Evolutionary conservation across 805 yeast genomes (phyloP), one percentile per base, ranked within the genome.

Genomic region (Nakazawaea ernobii): DNA sequence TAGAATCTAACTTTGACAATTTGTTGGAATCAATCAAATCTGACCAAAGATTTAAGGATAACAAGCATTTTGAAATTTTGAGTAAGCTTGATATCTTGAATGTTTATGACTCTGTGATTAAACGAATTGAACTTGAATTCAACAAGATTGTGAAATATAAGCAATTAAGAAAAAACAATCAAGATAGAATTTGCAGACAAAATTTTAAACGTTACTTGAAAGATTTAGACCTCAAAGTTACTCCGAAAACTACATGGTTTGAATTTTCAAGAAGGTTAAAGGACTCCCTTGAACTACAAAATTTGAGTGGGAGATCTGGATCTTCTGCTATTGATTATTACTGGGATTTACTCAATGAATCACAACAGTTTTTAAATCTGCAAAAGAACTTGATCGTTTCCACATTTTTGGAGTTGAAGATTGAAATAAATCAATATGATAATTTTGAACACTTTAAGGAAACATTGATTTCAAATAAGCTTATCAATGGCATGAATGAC

Each of bases 311-410:
- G 0, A 73, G 90, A 46, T 70, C 76, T 39, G 96, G 96, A 0
- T 88, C 96, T 0, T 74, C 81, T 1, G 84, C 96, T 0, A 58
- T 82, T 37, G 95, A 89, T 52, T 63, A 86, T 36, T 89, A 84
- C 60, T 76, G 87, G 77, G 96, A 90, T 60, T 56, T 75, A 0
- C 72, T 84, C 3, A 90, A 84, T 54, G 82, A 78, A 48, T 80
- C 79, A 55, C 71, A 74, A 32, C 75, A 80, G 46, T 57, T 70
- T 1, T 59, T 86, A 39, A 75, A 73, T 50, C 79, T 81, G 20
- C 79, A 80, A 57, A 77, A 77, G 46, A 87, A 82, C 44, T 62
- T 83, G 37, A 75, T 81, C 9, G 8, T 17, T 5, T 46, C 49
- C 13, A 40, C 38, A 15, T 53, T 52, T 30, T 42, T 50, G 17